These are phyloP conservation scores for Verticillium tricorpus DNA, from an alignment of 2,329 filamentous ascomycete species.

Conservation along the genomic window DNA sequence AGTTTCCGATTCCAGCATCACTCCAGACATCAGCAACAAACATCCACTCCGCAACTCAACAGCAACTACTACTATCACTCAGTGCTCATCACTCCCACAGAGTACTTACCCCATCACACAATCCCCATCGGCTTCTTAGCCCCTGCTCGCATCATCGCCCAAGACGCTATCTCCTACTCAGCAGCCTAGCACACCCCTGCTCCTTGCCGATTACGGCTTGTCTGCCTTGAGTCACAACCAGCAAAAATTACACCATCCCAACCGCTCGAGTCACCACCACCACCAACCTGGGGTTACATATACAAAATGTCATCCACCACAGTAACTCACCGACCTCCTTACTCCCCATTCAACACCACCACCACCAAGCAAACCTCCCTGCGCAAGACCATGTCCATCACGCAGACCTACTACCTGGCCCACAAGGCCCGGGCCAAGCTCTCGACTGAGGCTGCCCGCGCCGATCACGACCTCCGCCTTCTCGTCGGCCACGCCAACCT, in stretches of 20 bases:
- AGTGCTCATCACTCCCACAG: background rate
- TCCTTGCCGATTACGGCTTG: constrained; percentile 4
- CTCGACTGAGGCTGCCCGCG: constrained; percentile 79
- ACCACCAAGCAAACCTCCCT: constrained; percentile 20
- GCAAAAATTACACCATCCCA: constrained; percentile 3
- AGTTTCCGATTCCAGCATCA: background rate
- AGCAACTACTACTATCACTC: background rate
- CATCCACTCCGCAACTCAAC: background rate
- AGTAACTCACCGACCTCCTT: background rate
- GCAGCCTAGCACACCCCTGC: constrained; percentile 1
- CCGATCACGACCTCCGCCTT: constrained; percentile 91
- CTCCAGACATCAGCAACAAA: background rate
- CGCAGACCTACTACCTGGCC: constrained; percentile 96
- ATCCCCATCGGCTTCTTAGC: background rate
- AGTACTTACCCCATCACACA: background rate
- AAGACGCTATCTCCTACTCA: background rate
- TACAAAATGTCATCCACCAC: constrained; percentile 3
- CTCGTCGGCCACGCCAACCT: constrained; percentile 98
- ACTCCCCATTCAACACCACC: background rate
- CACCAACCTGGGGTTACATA: constrained; percentile 1
- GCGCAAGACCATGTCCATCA: constrained; percentile 89
- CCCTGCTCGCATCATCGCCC: background rate
- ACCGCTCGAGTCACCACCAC: background rate
- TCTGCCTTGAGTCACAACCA: constrained; percentile 4
- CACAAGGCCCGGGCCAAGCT: constrained; percentile 97